Evolutionary conservation across 768 basidiomycete genomes (phyloP).

Genomic region (Paxillus rubicundulus): DNA sequence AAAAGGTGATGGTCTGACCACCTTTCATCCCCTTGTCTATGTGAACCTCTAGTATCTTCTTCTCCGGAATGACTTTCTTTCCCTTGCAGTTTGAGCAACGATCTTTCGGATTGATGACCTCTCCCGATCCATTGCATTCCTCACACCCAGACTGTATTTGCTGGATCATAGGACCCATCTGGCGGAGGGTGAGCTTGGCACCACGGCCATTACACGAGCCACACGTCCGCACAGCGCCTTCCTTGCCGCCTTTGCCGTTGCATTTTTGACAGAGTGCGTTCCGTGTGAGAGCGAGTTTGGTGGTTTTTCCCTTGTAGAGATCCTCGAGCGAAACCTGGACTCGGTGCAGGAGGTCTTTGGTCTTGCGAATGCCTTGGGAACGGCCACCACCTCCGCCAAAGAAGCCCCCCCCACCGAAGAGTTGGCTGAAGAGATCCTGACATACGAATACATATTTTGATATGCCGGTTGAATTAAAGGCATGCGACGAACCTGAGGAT

Average conservation of each 20-base stretch:
- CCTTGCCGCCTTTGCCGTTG: slow-evolving; percentile 96
- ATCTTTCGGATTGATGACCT: slow-evolving; percentile 92
- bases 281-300: slow-evolving; percentile 94
- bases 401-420: slow-evolving; percentile 85
- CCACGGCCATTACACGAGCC: slow-evolving; percentile 82
- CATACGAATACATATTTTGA: not conserved
- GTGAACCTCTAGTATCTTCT: slow-evolving; percentile 96
- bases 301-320: slow-evolving; percentile 97
- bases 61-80: slow-evolving; percentile 91
- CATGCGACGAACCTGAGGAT: slow-evolving; percentile 69
- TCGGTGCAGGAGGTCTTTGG: slow-evolving; percentile 97
- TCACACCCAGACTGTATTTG: slow-evolving; percentile 95
- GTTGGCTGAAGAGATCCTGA: slow-evolving; percentile 93
- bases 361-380: slow-evolving; percentile 79
- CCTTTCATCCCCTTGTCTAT: slow-evolving; percentile 98
- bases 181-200: slow-evolving; percentile 85
- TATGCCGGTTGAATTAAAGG: not conserved
- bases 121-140: slow-evolving; percentile 92
- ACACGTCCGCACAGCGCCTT: slow-evolving; percentile 88
- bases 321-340: slow-evolving; percentile 97
- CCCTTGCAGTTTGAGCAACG: slow-evolving; percentile 90
- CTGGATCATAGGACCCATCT: slow-evolving; percentile 99
- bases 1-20: slow-evolving; percentile 85
- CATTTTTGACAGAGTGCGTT: slow-evolving; percentile 93
- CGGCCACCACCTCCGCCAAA: slow-evolving; percentile 67